phyloP scores from a whole-genome alignment of 306 rosid species.

The Vigna reflexopilosa region DNA sequence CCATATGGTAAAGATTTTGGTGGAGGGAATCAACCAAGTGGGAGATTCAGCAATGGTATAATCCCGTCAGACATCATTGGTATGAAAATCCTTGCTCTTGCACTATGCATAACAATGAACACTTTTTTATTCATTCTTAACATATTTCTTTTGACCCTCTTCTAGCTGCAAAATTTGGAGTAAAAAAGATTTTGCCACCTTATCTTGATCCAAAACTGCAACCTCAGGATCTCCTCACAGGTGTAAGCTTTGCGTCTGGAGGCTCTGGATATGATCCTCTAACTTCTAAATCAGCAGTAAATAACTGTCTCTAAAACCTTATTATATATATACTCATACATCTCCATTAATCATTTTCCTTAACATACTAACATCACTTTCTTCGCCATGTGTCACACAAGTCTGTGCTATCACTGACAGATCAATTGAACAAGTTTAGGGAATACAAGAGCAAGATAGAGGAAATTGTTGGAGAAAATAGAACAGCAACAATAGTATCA shows the following conservation, averaged over 20 bases:
- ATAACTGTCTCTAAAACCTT: not conserved
- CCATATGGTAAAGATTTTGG: constrained; percentile 76
- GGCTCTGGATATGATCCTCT: constrained; percentile 80
- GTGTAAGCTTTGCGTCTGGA: constrained; percentile 79
- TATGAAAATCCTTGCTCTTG: constrained; percentile 1
- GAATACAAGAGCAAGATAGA: constrained; percentile 57
- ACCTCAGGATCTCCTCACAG: constrained; percentile 69
- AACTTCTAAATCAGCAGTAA: constrained; percentile 61
- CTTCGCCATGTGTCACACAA: constrained; percentile 15
- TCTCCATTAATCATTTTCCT: not conserved
- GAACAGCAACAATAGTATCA: constrained; percentile 44
- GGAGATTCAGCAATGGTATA: constrained; percentile 75
- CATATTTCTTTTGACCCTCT: not conserved
- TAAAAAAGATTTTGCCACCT: constrained; percentile 67
- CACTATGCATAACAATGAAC: not conserved
- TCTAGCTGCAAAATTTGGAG: constrained; percentile 66
- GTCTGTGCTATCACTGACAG: constrained; percentile 64
- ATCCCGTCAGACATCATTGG: constrained; percentile 66
- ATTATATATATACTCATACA: too few species aligned
- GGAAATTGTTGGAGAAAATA: constrained; percentile 53
- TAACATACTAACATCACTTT: constrained; percentile 15
- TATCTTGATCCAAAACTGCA: constrained; percentile 66
- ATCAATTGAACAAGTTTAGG: constrained; percentile 63
- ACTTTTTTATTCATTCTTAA: not conserved
- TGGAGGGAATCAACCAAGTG: constrained; percentile 58